Percentiles rank a stretch among this genome's conserved stretches.
phyloP scores from a whole-genome alignment of 208 protist genomes.

The Acanthamoeba culbertsoni region DNA sequence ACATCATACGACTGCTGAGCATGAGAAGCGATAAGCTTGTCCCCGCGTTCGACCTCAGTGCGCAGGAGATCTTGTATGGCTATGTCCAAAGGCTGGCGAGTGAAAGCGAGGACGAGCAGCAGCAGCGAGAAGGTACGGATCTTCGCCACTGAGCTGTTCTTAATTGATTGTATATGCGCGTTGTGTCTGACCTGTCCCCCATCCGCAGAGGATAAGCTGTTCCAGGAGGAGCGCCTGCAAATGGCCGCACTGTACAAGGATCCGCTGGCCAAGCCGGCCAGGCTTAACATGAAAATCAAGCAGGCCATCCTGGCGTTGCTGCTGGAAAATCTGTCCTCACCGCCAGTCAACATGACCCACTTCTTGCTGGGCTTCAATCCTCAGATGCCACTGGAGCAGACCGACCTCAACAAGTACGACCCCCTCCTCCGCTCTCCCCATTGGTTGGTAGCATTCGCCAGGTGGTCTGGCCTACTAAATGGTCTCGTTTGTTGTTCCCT shows the following conservation, averaged over 20 bases:
- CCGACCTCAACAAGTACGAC: neutral
- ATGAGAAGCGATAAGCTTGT: conserved; percentile 11
- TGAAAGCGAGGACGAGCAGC: neutral
- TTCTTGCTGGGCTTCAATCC: conserved; percentile 33
- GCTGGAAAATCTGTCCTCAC: neutral
- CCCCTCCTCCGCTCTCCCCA: neutral
- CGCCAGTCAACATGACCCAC: conserved; percentile 28
- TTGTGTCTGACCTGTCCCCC: neutral
- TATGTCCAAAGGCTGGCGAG: neutral
- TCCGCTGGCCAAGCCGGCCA: neutral
- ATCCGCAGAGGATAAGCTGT: neutral
- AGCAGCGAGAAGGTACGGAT: neutral
- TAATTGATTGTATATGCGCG: neutral
- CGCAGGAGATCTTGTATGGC: neutral
- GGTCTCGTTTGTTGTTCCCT: neutral
- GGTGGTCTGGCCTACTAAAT: too few relatives aligned
- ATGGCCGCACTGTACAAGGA: neutral
- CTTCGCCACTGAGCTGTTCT: neutral
- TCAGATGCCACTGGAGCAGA: neutral
- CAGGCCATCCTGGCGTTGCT: conserved; percentile 27
- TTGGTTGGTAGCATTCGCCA: too few relatives aligned
- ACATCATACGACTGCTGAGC: conserved; percentile 15
- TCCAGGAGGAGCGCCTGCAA: neutral
- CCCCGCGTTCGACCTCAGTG: neutral
- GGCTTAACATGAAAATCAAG: neutral